Base-by-base conservation (phyloP, 768 basidiomycete species). In the Termitomyces sp. region DNA sequence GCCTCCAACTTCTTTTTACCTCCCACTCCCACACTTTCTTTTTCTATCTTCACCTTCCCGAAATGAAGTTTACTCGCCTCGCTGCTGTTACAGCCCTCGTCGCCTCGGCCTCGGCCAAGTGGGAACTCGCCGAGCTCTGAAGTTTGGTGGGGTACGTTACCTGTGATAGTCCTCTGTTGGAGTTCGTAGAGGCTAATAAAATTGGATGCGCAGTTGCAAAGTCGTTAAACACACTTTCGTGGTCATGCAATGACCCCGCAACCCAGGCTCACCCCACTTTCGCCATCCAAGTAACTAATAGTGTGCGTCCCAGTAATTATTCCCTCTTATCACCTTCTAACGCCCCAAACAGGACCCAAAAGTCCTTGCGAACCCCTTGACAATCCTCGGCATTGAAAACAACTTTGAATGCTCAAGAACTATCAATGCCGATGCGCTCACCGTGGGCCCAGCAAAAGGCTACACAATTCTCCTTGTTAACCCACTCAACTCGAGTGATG, bases 121-220 rank as follows among this genome's bases (percentile, higher is more conserved):
- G 84, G 54, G 31, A 60, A 36, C 42, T 61, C 66, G 39, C 85
- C 85, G 1, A 70, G 73, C 31, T 63, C 73, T 2, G 49, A 68
- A 60, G 63, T 70, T 7, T 87, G 85, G 85, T 87, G 85, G 85
- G 80, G 85, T 87, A 56, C 48, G 82, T 76, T n/a, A n/a, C n/a
- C n/a, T n/a, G n/a, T n/a, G n/a, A n/a, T n/a, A n/a, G n/a, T n/a
- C n/a, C n/a, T n/a, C 2, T 13, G 33, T 49, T 44, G 15, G 25
- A 35, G 44, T 36, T 29, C 16, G 40, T 31, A 16, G 27, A 27
- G 18, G 20, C 40, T 57, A n/a, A 53, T 45, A 1, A 16, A 13
- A 1, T n/a, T 25, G 27, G 29, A 11, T n/a, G 6, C 6, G 5
- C 61, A 88, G 87, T 89, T 53, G 76, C 81, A 10, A 57, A 73